phyloP scores from a whole-genome alignment of 1,284 basidiomycete genomes.

The Cryptococcus depauperatus region DNA sequence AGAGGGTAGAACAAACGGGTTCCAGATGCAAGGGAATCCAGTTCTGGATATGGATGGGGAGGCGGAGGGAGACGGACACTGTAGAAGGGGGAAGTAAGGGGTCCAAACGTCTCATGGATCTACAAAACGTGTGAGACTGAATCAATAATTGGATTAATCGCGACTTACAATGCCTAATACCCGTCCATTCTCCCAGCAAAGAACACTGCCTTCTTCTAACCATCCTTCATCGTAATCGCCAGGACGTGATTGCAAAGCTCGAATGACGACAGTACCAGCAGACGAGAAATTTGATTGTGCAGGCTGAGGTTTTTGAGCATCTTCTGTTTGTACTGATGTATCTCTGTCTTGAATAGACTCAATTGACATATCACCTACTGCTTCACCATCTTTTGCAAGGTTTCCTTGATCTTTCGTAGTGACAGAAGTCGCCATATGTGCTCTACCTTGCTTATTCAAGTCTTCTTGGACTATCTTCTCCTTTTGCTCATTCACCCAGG shows the following conservation, averaged over 20 bases:
- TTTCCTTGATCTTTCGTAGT: conserved; percentile 2
- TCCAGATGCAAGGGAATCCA: conserved; percentile 20
- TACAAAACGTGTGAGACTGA: conserved; percentile 11
- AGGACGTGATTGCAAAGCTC: conserved; percentile 34
- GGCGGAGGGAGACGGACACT: conserved; percentile 40
- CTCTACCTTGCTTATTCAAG: conserved; percentile 1
- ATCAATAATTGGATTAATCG: background rate
- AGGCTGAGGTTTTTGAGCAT: background rate
- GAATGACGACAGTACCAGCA: conserved; percentile 45
- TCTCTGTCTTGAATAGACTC: background rate
- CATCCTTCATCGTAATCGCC: conserved; percentile 41
- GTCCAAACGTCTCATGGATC: conserved; percentile 53
- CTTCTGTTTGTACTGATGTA: background rate
- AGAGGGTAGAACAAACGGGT: conserved; percentile 47
- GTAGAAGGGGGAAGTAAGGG: conserved; percentile 51
- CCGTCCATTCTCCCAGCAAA: conserved; percentile 48
- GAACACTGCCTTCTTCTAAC: conserved; percentile 49
- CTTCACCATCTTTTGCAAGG: background rate
- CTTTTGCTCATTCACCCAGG: conserved; percentile 28
- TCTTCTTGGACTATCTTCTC: background rate
- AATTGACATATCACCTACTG: background rate
- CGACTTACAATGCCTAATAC: conserved; percentile 48
- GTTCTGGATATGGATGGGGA: conserved; percentile 35
- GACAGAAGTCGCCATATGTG: background rate
- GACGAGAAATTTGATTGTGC: conserved; percentile 32